Evolutionary conservation across 2,329 filamentous ascomycete genomes (phyloP).

Genomic region (Trichoderma atroviride): DNA sequence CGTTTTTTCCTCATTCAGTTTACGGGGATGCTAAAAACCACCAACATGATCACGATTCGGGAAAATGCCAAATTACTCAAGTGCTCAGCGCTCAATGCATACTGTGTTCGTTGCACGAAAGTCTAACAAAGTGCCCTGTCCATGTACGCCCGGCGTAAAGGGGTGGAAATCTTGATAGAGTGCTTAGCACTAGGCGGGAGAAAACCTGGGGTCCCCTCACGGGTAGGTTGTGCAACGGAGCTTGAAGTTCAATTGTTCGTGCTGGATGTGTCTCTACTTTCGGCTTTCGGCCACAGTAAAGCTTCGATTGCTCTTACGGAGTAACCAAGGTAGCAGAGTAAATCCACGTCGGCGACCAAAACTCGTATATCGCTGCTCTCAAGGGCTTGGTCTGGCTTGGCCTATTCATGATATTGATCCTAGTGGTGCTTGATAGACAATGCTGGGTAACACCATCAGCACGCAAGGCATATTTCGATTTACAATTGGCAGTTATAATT

Average conservation of each 20-base stretch:
- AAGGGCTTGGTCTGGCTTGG: background rate
- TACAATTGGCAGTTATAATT: background rate
- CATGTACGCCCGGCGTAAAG: background rate
- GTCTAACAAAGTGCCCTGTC: background rate
- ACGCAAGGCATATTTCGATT: background rate
- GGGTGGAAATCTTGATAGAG: background rate
- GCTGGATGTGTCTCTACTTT: background rate
- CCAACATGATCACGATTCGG: background rate
- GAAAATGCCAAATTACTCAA: background rate
- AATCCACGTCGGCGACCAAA: background rate
- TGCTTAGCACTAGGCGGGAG: background rate
- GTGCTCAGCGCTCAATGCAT: background rate
- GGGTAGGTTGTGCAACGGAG: slow-evolving; percentile 17
- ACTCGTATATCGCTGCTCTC: background rate
- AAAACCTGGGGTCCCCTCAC: slow-evolving; percentile 16
- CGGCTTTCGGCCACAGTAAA: background rate
- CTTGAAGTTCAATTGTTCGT: background rate
- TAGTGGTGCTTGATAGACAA: background rate
- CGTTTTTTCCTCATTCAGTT: background rate
- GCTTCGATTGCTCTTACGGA: background rate
- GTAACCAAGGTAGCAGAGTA: background rate
- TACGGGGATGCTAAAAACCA: background rate
- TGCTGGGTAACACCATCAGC: background rate
- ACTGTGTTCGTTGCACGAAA: background rate
- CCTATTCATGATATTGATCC: background rate